Percentiles rank a stretch among this genome's conserved stretches.
Evolutionary conservation across 495 filamentous ascomycete species (phyloP).

Genomic region (Podospora australis): DNA sequence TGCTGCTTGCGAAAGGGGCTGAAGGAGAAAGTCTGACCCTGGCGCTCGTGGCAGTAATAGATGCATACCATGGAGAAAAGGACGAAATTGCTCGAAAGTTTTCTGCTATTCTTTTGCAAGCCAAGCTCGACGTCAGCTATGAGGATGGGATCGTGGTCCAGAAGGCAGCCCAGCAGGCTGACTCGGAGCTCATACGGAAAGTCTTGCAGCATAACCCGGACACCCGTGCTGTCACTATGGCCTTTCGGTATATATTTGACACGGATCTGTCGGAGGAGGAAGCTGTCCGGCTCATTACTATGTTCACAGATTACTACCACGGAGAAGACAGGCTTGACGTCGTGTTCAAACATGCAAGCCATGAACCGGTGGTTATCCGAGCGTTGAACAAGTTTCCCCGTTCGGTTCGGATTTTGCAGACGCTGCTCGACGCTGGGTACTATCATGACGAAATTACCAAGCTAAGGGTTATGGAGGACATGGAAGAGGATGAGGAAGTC

Average conservation of each 20-base stretch:
- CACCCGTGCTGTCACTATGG: slow-evolving; percentile 32
- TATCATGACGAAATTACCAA: slow-evolving; percentile 39
- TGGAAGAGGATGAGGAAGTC: slow-evolving; percentile 37
- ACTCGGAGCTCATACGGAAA: slow-evolving; percentile 32
- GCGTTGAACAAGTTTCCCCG: slow-evolving; percentile 40
- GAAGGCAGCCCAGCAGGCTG: slow-evolving; percentile 33
- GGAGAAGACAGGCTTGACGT: slow-evolving; percentile 38
- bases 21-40: slow-evolving; percentile 32
- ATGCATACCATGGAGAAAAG: slow-evolving; percentile 25
- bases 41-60: slow-evolving; percentile 31
- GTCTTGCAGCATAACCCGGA: slow-evolving; percentile 33
- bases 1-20: slow-evolving; percentile 37
- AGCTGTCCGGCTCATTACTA: slow-evolving; percentile 28
- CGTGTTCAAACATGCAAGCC: slow-evolving; percentile 24
- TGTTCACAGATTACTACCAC: slow-evolving; percentile 37
- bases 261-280: slow-evolving; percentile 30
- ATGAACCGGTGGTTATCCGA: slow-evolving; percentile 34
- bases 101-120: slow-evolving; percentile 27
- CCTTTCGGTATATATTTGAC: slow-evolving; percentile 40
- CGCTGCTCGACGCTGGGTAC: slow-evolving; percentile 40
- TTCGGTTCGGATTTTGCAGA: slow-evolving; percentile 33
- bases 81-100: slow-evolving; percentile 31
- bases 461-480: slow-evolving; percentile 27
- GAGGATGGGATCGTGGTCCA: slow-evolving; percentile 35
- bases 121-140: slow-evolving; percentile 34